Evolutionary conservation across 768 basidiomycete genomes (phyloP).

Genomic region (Scleroderma bovista): DNA sequence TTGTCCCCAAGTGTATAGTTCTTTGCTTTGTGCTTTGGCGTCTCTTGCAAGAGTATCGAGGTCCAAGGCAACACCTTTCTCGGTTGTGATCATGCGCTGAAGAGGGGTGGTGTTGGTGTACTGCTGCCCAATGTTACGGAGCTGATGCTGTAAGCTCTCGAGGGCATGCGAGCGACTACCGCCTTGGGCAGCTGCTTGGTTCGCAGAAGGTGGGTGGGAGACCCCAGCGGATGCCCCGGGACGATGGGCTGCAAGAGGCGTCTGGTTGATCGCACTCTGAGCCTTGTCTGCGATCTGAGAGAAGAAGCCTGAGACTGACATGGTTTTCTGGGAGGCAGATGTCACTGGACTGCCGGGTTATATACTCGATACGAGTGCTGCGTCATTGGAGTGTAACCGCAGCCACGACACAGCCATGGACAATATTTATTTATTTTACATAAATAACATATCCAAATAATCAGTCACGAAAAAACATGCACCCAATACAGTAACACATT

Average conservation of each 20-base stretch:
- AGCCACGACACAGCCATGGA: too few species aligned
- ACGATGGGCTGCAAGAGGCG: constrained; percentile 52
- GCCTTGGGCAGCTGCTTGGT: constrained; percentile 34
- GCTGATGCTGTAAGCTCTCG: constrained; percentile 63
- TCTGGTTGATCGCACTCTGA: constrained; percentile 60
- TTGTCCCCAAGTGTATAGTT: constrained; percentile 83
- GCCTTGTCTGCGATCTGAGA: constrained; percentile 72
- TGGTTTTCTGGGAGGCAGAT: constrained; percentile 18
- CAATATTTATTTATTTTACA: too few species aligned
- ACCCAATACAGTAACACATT: constrained; percentile 10
- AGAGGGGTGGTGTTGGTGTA: constrained; percentile 64
- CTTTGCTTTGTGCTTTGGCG: constrained; percentile 71
- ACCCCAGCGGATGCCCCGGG: constrained; percentile 37
- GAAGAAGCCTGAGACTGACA: constrained; percentile 61
- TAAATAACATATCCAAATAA: constrained; percentile 24
- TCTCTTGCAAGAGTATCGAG: constrained; percentile 63
- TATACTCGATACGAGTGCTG: too few species aligned
- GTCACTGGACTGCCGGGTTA: neutral
- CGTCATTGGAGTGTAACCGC: too few species aligned
- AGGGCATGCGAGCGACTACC: constrained; percentile 50
- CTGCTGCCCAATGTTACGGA: constrained; percentile 69
- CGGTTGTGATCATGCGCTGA: constrained; percentile 74
- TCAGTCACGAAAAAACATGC: constrained; percentile 18
- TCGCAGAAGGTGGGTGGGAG: constrained; percentile 35
- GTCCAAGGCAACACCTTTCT: constrained; percentile 76